Base-by-base conservation (phyloP, 805 yeast genomes). In the Nadsonia fulvescens region DNA sequence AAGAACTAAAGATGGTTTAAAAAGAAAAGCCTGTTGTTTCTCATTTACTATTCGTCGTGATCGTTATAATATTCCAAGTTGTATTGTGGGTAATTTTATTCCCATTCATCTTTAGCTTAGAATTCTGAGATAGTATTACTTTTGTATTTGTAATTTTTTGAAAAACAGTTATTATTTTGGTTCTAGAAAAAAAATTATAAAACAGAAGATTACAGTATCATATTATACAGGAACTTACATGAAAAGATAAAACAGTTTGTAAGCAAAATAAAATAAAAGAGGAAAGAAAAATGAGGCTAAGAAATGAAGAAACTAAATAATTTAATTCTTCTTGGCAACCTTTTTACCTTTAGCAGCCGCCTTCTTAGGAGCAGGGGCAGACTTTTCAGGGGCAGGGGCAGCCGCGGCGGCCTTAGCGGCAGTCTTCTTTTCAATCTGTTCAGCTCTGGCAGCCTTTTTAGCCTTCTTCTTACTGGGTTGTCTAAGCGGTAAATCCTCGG, bases 41-140 rank as follows among this genome's bases (percentile, higher is more conserved):
- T 76, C 92, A 42, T 86, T 86, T 48, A 86, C 96, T 1, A 81
- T 86, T 12, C 56, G 94, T 41, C 62, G 96, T 35, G 96, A 86
- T 46, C 53, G 91, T 33, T 86, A 86, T 47, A 86, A 86, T 42
- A 86, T 86, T 15, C 96, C 96, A 12, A 77, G 91, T 47, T 82
- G 94, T 50, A 86, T 83, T 22, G 91, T 86, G 9, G 96, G 96
- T 2, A 83, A 86, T 43, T 83, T 83, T 45, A 81, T 83, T 28
- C 96, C 95, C 5, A 71, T 77, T 17, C 54, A 47, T 22, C 55
- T 53, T 8, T 45, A 25, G 27, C 9, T 15, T 24, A 13, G 16
- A n/a, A n/a, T n/a, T n/a, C n/a, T n/a, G n/a, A n/a, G n/a, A n/a
- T n/a, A n/a, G n/a, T n/a, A n/a, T n/a, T n/a, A n/a, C n/a, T n/a